A percentile compares a stretch with the other conserved stretches of the same genome.
These are phyloP conservation scores for Acanthochlamys bracteata DNA, from an alignment of 106 monocot genomes.

Conservation along the genomic window DNA sequence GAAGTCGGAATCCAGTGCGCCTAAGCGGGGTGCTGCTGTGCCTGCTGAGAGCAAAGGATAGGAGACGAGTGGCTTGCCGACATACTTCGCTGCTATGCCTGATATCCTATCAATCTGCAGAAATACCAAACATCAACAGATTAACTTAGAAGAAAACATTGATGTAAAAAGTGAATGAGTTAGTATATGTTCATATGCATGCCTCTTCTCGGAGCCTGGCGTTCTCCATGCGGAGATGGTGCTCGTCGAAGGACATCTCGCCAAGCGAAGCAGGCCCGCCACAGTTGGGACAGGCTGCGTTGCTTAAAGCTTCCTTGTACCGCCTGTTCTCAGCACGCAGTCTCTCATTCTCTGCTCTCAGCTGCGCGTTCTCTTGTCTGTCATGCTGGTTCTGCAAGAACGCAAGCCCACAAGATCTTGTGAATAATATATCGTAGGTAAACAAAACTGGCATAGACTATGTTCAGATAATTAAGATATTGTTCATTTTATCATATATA, in stretches of 20 bases:
- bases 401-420: too few relatives aligned
- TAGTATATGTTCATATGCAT: not conserved
- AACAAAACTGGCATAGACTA: too few relatives aligned
- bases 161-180: not conserved
- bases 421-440: too few relatives aligned
- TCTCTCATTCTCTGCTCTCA: slow-evolving; percentile 77
- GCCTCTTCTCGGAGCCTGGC: slow-evolving; percentile 82
- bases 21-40: slow-evolving; percentile 24
- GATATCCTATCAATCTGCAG: slow-evolving; percentile 80
- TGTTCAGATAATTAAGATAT: too few relatives aligned
- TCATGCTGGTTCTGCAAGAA: slow-evolving; percentile 76
- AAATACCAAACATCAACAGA: not conserved
- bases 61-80: slow-evolving; percentile 50
- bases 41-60: slow-evolving; percentile 46
- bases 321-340: slow-evolving; percentile 74
- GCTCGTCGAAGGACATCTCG: slow-evolving; percentile 97
- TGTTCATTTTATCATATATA: too few relatives aligned
- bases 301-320: slow-evolving; percentile 81
- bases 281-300: slow-evolving; percentile 88
- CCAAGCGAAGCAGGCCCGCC: slow-evolving; percentile 84
- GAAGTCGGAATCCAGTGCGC: slow-evolving; percentile 19
- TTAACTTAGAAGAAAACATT: not conserved
- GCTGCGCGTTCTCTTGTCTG: slow-evolving; percentile 78
- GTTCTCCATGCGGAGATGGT: slow-evolving; percentile 82
- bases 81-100: slow-evolving; percentile 76